phyloP scores from a whole-genome alignment of 192 early-diverging fungal genomes.

The Coemansia sp. region DNA sequence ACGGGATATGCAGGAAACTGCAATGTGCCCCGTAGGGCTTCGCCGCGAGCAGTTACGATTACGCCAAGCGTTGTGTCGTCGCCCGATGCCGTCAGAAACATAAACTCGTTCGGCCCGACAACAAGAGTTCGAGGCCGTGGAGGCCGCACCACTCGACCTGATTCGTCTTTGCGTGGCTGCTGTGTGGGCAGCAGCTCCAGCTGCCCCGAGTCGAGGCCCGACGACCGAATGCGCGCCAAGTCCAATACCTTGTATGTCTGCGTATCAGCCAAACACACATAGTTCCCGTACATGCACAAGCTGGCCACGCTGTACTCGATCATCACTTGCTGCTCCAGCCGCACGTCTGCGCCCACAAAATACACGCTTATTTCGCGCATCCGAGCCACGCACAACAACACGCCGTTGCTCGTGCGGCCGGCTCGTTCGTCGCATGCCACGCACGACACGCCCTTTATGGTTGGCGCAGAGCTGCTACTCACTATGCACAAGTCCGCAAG shows the following conservation, averaged over 20 bases:
- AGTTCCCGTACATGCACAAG: constrained; percentile 46
- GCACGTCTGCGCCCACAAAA: constrained; percentile 24
- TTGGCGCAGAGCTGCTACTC: constrained; percentile 11
- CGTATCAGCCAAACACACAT: constrained; percentile 47
- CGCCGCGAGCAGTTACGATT: constrained; percentile 51
- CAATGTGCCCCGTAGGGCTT: constrained; percentile 49
- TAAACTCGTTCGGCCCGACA: constrained; percentile 46
- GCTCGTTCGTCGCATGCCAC: constrained; percentile 41
- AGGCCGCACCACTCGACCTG: constrained; percentile 32
- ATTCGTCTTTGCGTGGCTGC: constrained; percentile 38
- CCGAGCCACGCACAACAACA: constrained; percentile 41
- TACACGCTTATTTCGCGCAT: constrained; percentile 39
- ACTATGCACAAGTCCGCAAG: constrained; percentile 30
- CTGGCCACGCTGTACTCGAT: constrained; percentile 37
- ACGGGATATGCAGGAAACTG: constrained; percentile 50
- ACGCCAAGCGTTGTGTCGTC: constrained; percentile 46
- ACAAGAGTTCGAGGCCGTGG: constrained; percentile 51
- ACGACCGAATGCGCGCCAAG: constrained; percentile 24
- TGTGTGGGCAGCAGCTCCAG: constrained; percentile 45
- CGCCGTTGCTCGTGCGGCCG: constrained; percentile 7
- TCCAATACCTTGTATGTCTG: constrained; percentile 51
- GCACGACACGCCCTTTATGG: constrained; percentile 44
- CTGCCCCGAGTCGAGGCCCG: constrained; percentile 18
- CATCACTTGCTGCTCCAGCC: constrained; percentile 38
- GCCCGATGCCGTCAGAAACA: constrained; percentile 48